Conservation (phyloP, 768 basidiomycete species). For the Boletus huronensis region DNA sequence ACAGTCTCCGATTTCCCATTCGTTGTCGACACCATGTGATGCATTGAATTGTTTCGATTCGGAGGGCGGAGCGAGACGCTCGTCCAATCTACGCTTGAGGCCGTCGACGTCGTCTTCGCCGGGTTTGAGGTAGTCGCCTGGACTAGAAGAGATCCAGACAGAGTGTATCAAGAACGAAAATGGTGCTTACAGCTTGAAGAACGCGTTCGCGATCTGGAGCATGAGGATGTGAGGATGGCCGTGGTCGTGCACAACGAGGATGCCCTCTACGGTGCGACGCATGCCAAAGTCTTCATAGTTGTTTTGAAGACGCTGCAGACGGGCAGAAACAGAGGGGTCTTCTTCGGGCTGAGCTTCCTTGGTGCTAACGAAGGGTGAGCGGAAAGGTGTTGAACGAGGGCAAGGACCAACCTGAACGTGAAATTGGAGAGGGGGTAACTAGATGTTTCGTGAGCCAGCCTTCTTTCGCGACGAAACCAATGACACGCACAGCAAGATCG, state of each 20-base stretch:
- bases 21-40: slow-evolving; percentile 74
- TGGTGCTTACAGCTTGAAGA: slow-evolving; percentile 90
- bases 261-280: slow-evolving; percentile 88
- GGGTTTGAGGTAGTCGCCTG: slow-evolving; percentile 98
- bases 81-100: slow-evolving; percentile 83
- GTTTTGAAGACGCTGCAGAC: slow-evolving; percentile 89
- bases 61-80: slow-evolving; percentile 78
- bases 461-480: background rate
- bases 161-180: background rate
- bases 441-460: background rate
- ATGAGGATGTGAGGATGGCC: slow-evolving; percentile 97
- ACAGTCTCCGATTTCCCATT: slow-evolving; percentile 96
- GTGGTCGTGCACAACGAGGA: slow-evolving; percentile 84
- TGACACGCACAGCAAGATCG: slow-evolving; percentile 44
- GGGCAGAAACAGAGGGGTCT: slow-evolving; percentile 92
- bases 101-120: slow-evolving; percentile 93
- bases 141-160: slow-evolving; percentile 42
- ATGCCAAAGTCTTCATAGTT: slow-evolving; percentile 98
- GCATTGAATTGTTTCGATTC: slow-evolving; percentile 74
- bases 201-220: slow-evolving; percentile 97
- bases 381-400: background rate
- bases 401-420: slow-evolving; percentile 68
- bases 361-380: slow-evolving; percentile 51
- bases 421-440: slow-evolving; percentile 89
- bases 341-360: slow-evolving; percentile 98